These are phyloP conservation scores for Kazachstania martiniae DNA, from an alignment of 805 yeast genomes.

Conservation along the genomic window DNA sequence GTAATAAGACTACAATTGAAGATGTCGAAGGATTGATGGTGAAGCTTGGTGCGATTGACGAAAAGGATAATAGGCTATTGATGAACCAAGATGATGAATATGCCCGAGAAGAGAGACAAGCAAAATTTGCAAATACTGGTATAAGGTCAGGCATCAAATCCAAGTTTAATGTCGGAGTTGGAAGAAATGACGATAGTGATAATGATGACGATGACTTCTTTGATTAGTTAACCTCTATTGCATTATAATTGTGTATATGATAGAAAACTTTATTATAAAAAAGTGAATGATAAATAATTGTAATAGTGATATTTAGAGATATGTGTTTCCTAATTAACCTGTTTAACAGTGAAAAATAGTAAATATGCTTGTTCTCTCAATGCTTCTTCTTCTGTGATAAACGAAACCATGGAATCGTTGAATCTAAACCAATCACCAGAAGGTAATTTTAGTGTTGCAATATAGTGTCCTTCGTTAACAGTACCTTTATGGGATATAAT, in stretches of 20 bases:
- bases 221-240: too few species aligned
- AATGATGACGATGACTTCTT: constrained; percentile 40
- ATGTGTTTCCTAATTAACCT: constrained; percentile 11
- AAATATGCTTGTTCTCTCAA: constrained; percentile 67
- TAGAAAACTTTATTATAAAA: neutral
- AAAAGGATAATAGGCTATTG: constrained; percentile 54
- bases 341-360: constrained; percentile 47
- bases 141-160: constrained; percentile 33
- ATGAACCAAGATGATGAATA: constrained; percentile 53
- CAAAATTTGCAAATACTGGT: constrained; percentile 38
- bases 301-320: neutral
- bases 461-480: constrained; percentile 92
- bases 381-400: constrained; percentile 55
- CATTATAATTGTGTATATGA: too few species aligned
- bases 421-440: constrained; percentile 80
- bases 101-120: constrained; percentile 41
- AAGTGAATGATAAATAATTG: neutral
- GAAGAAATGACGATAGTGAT: constrained; percentile 32
- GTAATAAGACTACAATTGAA: constrained; percentile 54
- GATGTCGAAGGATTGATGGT: constrained; percentile 73
- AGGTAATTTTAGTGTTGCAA: constrained; percentile 63
- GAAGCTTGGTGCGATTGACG: constrained; percentile 51
- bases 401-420: constrained; percentile 77
- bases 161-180: constrained; percentile 26
- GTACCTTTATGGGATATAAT: constrained; percentile 85